Conservation (phyloP, 352 stramenopile species). For the Plasmopara halstedii region DNA sequence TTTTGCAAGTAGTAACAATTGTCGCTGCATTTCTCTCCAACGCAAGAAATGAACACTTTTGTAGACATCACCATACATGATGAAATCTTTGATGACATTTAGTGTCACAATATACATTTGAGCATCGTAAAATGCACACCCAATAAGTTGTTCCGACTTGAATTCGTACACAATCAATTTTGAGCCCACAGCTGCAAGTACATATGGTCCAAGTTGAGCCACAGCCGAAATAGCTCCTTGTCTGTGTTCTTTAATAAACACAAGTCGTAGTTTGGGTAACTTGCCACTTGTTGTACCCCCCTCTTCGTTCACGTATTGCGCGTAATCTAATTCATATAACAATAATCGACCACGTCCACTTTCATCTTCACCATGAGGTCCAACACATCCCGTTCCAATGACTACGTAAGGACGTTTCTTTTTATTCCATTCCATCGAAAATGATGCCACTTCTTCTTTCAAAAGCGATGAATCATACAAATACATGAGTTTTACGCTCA, state of each 20-base stretch:
- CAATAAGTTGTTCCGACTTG: slow-evolving; percentile 82
- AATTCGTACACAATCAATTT: slow-evolving; percentile 88
- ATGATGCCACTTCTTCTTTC: slow-evolving; percentile 59
- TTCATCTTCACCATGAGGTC: slow-evolving; percentile 80
- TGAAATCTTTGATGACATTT: slow-evolving; percentile 77
- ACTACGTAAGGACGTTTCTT: slow-evolving; percentile 80
- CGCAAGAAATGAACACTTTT: slow-evolving; percentile 85
- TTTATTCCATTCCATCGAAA: slow-evolving; percentile 61
- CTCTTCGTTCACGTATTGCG: slow-evolving; percentile 77
- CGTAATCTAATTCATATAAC: slow-evolving; percentile 85
- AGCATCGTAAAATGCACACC: slow-evolving; percentile 82
- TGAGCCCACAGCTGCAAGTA: slow-evolving; percentile 75
- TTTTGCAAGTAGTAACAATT: slow-evolving; percentile 76
- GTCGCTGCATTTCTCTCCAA: slow-evolving; percentile 78
- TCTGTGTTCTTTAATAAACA: slow-evolving; percentile 84
- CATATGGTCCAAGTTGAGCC: slow-evolving; percentile 67
- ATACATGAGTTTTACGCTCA: slow-evolving; percentile 84
- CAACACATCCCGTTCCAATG: slow-evolving; percentile 75
- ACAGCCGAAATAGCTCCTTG: slow-evolving; percentile 78
- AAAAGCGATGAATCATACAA: slow-evolving; percentile 76
- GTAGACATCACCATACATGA: slow-evolving; percentile 85
- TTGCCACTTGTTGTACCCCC: slow-evolving; percentile 66
- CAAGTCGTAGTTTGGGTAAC: slow-evolving; percentile 66
- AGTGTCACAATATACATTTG: slow-evolving; percentile 84
- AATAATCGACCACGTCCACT: slow-evolving; percentile 74